Evolutionary conservation across 2,329 filamentous ascomycete species (phyloP).

Genomic region (Fusarium sp.): DNA sequence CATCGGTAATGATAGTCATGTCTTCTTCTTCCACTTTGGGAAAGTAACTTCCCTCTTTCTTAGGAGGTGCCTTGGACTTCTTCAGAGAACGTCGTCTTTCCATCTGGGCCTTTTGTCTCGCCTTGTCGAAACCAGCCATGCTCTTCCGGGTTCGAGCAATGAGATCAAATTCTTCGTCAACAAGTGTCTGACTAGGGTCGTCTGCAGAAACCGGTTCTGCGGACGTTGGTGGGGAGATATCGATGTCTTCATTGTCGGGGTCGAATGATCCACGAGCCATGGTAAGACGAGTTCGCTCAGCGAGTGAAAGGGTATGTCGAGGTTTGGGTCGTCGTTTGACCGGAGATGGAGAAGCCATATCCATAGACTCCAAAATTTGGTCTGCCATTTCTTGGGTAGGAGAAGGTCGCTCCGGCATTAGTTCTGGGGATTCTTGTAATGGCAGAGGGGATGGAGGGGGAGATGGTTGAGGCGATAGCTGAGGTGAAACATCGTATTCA

Average conservation of each 20-base stretch:
- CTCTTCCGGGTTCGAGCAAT: conserved; percentile 69
- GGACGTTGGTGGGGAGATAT: conserved; percentile 37
- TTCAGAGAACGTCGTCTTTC: conserved; percentile 66
- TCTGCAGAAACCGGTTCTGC: conserved; percentile 18
- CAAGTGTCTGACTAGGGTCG: conserved; percentile 35
- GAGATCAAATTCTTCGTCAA: conserved; percentile 58
- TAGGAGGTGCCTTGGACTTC: conserved; percentile 56
- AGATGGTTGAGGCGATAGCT: conserved; percentile 17
- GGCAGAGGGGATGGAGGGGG: conserved; percentile 11
- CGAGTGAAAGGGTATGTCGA: conserved; percentile 71
- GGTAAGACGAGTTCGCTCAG: conserved; percentile 84
- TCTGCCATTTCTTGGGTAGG: conserved; percentile 65
- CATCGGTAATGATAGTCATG: conserved; percentile 70
- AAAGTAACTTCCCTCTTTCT: conserved; percentile 61
- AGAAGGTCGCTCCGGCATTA: conserved; percentile 27
- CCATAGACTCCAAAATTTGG: conserved; percentile 67
- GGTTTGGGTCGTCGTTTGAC: conserved; percentile 60
- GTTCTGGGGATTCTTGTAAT: conserved; percentile 23
- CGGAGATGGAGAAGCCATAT: conserved; percentile 68
- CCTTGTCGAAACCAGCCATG: conserved; percentile 72
- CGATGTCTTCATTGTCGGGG: conserved; percentile 49
- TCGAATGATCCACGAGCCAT: conserved; percentile 73
- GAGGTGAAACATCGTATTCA: conserved; percentile 19
- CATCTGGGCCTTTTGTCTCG: conserved; percentile 70
- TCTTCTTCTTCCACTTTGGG: conserved; percentile 60